Base-by-base conservation (phyloP, 208 protist species). In the Trypanosoma scelopori region DNA sequence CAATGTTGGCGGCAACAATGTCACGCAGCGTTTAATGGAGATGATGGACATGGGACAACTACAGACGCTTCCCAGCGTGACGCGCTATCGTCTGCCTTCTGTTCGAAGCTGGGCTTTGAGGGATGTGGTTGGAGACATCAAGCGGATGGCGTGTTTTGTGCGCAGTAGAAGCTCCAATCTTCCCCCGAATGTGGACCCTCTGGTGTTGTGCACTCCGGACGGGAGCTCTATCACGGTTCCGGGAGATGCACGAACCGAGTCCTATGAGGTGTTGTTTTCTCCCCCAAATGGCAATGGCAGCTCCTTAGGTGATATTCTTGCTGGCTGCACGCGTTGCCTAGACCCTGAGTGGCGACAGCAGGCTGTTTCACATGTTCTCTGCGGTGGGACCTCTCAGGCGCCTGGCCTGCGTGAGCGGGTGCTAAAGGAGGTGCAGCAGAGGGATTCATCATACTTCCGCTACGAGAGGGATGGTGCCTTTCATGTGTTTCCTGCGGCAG, bases 271-370 rank as follows among this genome's bases (percentile, higher is more conserved):
- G 9, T 80, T 89, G 23, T 94, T 94, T 51, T 49, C 61, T 23
- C 18, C 52, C 28, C 18, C 43, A 56, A 52, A 28, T 56, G 60
- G 39, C 20, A 50, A 7, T 45, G 69, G 39, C n/a, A 62, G 1
- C 16, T 68, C 52, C 20, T 67, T 92, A 48, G 79, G 78, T 39
- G 70, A 82, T 23, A 65, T 89, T 65, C 25, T 89, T 43, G 61
- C 65, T 13, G 25, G 23, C 27, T 91, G 84, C 69, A 86, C 79
- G 57, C 65, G 69, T 13, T 58, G 52, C 15, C 56, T 92, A 25
- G 86, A 95, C 53, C 80, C 87, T 5, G 86, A 95, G 74, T 91
- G 82, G 85, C 84, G 82, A 55, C 64, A 84, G 63, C 79, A 81
- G 45, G 71, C 74, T 5, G 77, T 93, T 59, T 74, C 79, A 18